These are phyloP conservation scores for Petasospora rhodanensis DNA, from an alignment of 1,139 yeast genomes.

Conservation along the genomic window DNA sequence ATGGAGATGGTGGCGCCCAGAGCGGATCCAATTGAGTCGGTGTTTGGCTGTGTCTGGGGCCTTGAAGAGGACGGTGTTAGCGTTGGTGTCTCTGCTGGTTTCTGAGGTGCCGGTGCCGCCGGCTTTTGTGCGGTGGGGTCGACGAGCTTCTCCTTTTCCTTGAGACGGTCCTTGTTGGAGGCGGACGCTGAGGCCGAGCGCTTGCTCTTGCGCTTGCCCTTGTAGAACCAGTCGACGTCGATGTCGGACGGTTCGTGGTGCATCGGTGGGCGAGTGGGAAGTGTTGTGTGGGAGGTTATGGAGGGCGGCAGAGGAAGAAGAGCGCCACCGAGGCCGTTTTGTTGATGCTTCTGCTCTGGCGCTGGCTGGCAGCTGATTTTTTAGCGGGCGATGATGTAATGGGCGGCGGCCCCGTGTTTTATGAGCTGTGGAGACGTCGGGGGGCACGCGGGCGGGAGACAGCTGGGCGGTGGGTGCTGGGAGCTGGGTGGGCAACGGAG, in stretches of 20 bases:
- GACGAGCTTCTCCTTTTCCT: slow-evolving; percentile 7
- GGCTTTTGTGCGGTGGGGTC: not conserved
- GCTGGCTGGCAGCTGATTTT: no score
- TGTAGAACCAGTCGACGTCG: slow-evolving; percentile 72
- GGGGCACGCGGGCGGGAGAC: no score
- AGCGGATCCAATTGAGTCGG: no score
- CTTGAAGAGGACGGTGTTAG: slow-evolving; percentile 1
- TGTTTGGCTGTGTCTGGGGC: slow-evolving; percentile 1
- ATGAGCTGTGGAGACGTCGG: no score
- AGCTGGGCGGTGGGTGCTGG: no score
- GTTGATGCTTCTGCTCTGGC: no score
- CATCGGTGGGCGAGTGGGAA: no score
- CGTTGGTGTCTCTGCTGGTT: not conserved
- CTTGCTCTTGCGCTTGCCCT: slow-evolving; percentile 56
- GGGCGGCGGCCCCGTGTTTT: no score
- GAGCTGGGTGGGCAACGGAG: no score
- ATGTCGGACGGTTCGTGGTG: slow-evolving; percentile 34
- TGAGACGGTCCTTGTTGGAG: slow-evolving; percentile 4
- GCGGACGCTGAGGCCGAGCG: slow-evolving; percentile 25
- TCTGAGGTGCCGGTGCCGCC: not conserved
- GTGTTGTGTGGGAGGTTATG: not conserved
- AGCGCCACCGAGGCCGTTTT: not conserved
- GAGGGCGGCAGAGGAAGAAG: no score
- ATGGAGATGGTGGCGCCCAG: slow-evolving; percentile 9
- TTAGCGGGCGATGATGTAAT: slow-evolving; percentile 5